Evolutionary conservation across 1,284 basidiomycete species (phyloP), one percentile per base, ranked within the genome.

Genomic region (Heterobasidion irregulare): DNA sequence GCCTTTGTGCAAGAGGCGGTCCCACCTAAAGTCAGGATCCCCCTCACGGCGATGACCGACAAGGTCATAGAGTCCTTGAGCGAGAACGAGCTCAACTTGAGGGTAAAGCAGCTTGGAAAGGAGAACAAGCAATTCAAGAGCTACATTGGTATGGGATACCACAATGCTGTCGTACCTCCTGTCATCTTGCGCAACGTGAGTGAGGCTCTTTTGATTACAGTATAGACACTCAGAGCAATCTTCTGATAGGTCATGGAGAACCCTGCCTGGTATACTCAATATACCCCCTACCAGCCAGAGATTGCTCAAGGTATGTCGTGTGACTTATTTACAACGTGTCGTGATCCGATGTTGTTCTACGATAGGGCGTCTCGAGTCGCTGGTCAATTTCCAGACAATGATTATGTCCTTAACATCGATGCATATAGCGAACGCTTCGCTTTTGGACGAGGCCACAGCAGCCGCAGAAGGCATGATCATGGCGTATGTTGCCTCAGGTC

Each of bases 131-230:
- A 81, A 8, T 88, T 88, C 72, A 93, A 90, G 77, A 94, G 86
- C 66, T 96, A 94, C 69, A 99, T 98, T 67, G 96, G 96, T 47
- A 94, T 98, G 94, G 96, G 96, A 12, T 98, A 99, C 72, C 91
- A 96, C 68, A 89, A 88, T 65, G 93, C 94, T 16, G 92, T 96
- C 36, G 91, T 96, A 4, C 94, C 94, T 7, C 89, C 92, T 12
- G 93, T 97, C 53, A 91, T 98, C 69, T 77, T 95, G 64, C 88
- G 94, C 61, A 98, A 96, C 68, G 92, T 94, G 62, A 59, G 54
- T 52, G 8, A 36, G 38, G n/a, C 8, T 16, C 35, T 18, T 18
- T 46, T 13, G n/a, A 9, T 6, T 9, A 33, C 15, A 26, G 8
- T 13, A 12, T 1, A 10, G 2, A 34, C 41, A 19, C 18, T 52